Base-by-base conservation (phyloP, 805 yeast species). In the Dipodascopsis tothii region DNA sequence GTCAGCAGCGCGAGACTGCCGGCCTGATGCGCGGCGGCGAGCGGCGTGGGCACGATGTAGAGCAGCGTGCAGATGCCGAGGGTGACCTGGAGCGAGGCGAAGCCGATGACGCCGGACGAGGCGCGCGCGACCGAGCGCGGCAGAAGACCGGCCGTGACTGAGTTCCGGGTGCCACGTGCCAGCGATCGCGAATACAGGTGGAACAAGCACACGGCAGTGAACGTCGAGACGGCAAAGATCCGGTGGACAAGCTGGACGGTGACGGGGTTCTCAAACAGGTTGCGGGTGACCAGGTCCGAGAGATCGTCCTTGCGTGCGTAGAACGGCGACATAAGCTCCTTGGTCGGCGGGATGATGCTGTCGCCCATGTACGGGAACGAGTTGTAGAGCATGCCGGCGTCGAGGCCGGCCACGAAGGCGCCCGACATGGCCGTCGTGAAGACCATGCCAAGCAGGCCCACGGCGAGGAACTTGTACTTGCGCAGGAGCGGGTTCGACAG, bases 391-490 rank as follows among this genome's bases (percentile, higher is more conserved):
- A 88, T 70, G 39, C 98, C 98, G 2, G 99, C 98, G 65, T 92
- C 98, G 43, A 92, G 71, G 5, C 98, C 98, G 14, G 99, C 98
- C 36, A 92, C 99, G 72, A 92, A 78, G 14, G 95, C 96, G 47
- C 98, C 99, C 7, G 95, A 77, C 94, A 92, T 83, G 16, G 96
- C 95, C 17, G 99, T 92, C 33, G 81, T 46, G 56, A 87, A 90
- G 1, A 90, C 81, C 41, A 90, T 66, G 2, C 70, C 78, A 23
- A 85, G 67, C 33, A 92, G 65, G 0, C 72, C 81, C 6, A 66
- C 46, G 1, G 84, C 73, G 27, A 73, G 56, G 33, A 70, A 63
- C 61, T 87, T 77, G 55, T 82, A 71, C 36, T 69, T 74, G 35
- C 67, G 69, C 39, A 86, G 63, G 1, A 74, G 67, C 1, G 87